phyloP scores from a whole-genome alignment of 805 yeast species.

The Spathaspora girioi region DNA sequence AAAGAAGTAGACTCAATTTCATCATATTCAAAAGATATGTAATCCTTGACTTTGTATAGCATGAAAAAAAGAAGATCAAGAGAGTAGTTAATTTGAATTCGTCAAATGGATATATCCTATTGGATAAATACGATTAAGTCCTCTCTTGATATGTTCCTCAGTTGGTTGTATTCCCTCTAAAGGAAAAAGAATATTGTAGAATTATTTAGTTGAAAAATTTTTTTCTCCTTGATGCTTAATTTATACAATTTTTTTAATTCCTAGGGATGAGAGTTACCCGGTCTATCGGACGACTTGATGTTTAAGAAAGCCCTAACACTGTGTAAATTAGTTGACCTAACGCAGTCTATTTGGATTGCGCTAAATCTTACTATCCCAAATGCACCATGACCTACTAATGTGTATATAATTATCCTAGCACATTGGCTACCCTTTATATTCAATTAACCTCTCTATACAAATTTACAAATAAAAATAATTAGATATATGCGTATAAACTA shows the following conservation, averaged over 20 bases:
- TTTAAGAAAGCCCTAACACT: background rate
- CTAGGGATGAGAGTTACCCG: slow-evolving; percentile 1
- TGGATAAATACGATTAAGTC: background rate
- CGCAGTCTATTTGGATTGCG: too few relatives aligned
- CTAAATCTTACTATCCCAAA: background rate
- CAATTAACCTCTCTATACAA: background rate
- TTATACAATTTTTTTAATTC: background rate
- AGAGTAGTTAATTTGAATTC: background rate
- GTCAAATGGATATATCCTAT: background rate
- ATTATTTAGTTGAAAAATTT: background rate
- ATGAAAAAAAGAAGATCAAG: background rate
- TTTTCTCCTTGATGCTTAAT: background rate
- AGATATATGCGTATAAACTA: background rate
- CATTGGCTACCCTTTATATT: background rate
- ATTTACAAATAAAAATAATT: background rate
- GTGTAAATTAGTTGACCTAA: too few relatives aligned
- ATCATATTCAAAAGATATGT: slow-evolving; percentile 21
- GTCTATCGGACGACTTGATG: background rate
- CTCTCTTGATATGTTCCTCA: background rate
- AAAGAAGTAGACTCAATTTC: slow-evolving; percentile 66
- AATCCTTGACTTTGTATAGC: background rate
- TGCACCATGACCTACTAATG: too few relatives aligned
- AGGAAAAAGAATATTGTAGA: background rate
- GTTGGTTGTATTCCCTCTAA: background rate
- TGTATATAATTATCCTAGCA: too few relatives aligned